Percentiles rank a stretch among this genome's conserved stretches.
Evolutionary conservation across 2,329 filamentous ascomycete genomes (phyloP).

Genomic region (Taxawa tesnikishii): DNA sequence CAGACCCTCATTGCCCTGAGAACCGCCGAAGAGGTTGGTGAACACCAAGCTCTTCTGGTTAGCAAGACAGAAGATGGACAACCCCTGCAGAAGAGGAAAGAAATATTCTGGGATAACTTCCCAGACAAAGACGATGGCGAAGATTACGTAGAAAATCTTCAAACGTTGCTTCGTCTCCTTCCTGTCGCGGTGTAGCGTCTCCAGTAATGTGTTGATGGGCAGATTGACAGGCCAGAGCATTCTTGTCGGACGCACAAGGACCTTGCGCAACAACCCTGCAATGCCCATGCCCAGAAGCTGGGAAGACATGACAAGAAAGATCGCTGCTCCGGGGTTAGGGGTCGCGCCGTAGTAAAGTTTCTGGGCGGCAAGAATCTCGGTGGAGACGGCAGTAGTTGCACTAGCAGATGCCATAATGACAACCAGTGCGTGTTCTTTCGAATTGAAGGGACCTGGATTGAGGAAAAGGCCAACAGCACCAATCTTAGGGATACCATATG

Average conservation of each 20-base stretch:
- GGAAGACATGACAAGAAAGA: slow-evolving; percentile 36
- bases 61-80: slow-evolving; percentile 35
- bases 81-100: slow-evolving; percentile 28
- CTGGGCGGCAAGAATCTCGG: slow-evolving; percentile 33
- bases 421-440: slow-evolving; percentile 23
- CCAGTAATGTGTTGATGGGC: slow-evolving; percentile 24
- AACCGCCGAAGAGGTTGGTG: slow-evolving; percentile 39
- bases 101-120: slow-evolving; percentile 38
- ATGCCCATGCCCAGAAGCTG: slow-evolving; percentile 39
- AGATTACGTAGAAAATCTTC: slow-evolving; percentile 28
- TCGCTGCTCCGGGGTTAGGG: slow-evolving; percentile 13
- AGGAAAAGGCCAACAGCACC: slow-evolving; percentile 22
- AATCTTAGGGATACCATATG: slow-evolving; percentile 22
- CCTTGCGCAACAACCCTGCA: slow-evolving; percentile 33
- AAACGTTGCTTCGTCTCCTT: slow-evolving; percentile 26
- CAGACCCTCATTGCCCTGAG: slow-evolving; percentile 32
- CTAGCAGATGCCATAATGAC: slow-evolving; percentile 33
- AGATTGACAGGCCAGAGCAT: slow-evolving; percentile 34
- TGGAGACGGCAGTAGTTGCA: slow-evolving; percentile 18
- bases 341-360: slow-evolving; percentile 31
- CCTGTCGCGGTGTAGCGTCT: slow-evolving; percentile 27
- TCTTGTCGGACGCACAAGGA: slow-evolving; percentile 35
- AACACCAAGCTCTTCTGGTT: slow-evolving; percentile 30
- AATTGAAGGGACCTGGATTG: slow-evolving; percentile 25
- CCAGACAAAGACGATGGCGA: slow-evolving; percentile 30